These are phyloP conservation scores for Aspergillus asperescens DNA, from an alignment of 495 filamentous ascomycete genomes.

Conservation along the genomic window DNA sequence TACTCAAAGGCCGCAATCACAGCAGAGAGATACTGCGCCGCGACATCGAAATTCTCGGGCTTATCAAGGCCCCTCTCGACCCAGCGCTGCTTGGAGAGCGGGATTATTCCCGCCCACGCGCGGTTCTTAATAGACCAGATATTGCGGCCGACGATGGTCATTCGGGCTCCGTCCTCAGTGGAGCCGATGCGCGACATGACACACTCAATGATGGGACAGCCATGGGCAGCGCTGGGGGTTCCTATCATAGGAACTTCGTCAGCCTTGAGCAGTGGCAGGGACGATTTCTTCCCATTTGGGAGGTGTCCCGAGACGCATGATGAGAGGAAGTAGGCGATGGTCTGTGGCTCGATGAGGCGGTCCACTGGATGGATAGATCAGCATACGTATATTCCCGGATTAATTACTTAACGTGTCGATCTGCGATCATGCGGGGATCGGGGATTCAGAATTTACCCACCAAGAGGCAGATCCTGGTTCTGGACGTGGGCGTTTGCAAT, in stretches of 20 bases:
- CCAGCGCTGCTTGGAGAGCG: constrained; percentile 32
- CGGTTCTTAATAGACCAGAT: constrained; percentile 25
- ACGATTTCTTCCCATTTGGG: background rate
- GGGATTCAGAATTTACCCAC: background rate
- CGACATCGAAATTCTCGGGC: constrained; percentile 27
- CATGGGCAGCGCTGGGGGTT: background rate
- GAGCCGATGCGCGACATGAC: constrained; percentile 20
- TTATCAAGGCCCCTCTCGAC: constrained; percentile 25
- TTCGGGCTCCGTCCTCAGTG: constrained; percentile 8
- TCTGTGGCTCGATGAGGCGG: constrained; percentile 23
- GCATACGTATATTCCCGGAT: background rate
- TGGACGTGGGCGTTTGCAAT: background rate
- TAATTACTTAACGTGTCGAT: background rate
- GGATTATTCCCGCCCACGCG: constrained; percentile 30
- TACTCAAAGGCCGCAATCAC: constrained; percentile 33
- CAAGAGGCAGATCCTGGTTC: background rate
- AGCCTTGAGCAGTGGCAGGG: background rate
- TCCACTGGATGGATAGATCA: constrained; percentile 12
- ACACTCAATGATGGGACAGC: constrained; percentile 2
- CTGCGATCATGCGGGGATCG: too few relatives aligned
- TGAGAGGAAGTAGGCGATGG: constrained; percentile 15
- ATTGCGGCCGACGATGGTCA: constrained; percentile 27
- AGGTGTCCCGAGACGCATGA: constrained; percentile 7
- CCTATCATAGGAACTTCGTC: background rate
- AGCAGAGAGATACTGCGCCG: constrained; percentile 24